Conservation (phyloP, 371 early-diverging fungal species). For the Blastocladiella emersonii region DNA sequence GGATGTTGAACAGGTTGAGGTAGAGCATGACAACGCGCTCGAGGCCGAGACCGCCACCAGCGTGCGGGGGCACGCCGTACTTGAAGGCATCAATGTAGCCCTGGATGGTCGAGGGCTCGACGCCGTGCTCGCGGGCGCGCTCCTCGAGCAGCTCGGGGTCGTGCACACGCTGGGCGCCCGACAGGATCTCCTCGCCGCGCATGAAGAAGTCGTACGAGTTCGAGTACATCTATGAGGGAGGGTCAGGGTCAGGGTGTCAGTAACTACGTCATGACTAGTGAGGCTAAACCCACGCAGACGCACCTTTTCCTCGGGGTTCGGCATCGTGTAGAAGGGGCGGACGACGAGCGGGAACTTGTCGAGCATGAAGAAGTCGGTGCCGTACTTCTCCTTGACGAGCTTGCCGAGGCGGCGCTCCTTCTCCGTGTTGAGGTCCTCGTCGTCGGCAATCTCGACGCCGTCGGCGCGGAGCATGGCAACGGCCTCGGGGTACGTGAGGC, state of each 20-base stretch:
- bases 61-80: slow-evolving; percentile 98
- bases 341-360: slow-evolving; percentile 97
- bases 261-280: not conserved
- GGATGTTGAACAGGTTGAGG: slow-evolving; percentile 92
- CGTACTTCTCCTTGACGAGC: slow-evolving; percentile 87
- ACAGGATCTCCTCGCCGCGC: slow-evolving; percentile 98
- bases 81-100: slow-evolving; percentile 96
- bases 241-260: not conserved
- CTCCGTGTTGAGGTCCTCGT: slow-evolving; percentile 86
- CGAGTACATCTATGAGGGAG: slow-evolving; percentile 54
- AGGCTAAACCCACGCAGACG: not conserved
- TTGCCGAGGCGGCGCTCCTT: slow-evolving; percentile 87
- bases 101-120: slow-evolving; percentile 74
- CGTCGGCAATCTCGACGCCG: slow-evolving; percentile 84
- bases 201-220: slow-evolving; percentile 99
- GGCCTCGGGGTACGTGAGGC: slow-evolving; percentile 82
- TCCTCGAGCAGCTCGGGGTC: slow-evolving; percentile 71
- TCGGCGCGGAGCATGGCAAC: slow-evolving; percentile 82
- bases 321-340: slow-evolving; percentile 99
- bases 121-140: slow-evolving; percentile 67
- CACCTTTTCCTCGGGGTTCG: slow-evolving; percentile 67
- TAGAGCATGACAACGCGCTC: slow-evolving; percentile 98
- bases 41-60: slow-evolving; percentile 97
- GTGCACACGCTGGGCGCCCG: slow-evolving; percentile 99
- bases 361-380: slow-evolving; percentile 97